These are phyloP conservation scores for Dissoconium aciculare DNA, from an alignment of 2,329 filamentous ascomycete genomes.

Conservation along the genomic window DNA sequence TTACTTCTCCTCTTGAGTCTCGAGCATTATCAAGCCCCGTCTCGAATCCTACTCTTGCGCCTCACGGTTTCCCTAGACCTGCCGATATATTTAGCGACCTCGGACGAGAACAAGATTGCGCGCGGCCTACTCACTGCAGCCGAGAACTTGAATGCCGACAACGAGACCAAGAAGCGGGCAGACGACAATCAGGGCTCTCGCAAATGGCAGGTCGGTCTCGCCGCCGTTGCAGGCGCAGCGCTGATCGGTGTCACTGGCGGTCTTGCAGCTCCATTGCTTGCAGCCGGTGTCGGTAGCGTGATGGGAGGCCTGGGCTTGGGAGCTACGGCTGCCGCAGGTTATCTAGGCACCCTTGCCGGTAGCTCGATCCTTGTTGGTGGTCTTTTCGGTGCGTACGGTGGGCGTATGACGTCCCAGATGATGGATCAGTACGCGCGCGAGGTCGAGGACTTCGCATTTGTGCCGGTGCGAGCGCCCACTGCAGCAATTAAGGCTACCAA, in stretches of 20 bases:
- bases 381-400: conserved; percentile 82
- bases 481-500: conserved; percentile 38
- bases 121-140: conserved; percentile 60
- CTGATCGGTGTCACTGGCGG: conserved; percentile 72
- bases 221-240: conserved; percentile 73
- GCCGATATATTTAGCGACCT: conserved; percentile 18
- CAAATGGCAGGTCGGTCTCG: conserved; percentile 72
- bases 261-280: conserved; percentile 61
- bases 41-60: conserved; percentile 23
- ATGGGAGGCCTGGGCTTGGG: conserved; percentile 65
- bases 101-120: conserved; percentile 52
- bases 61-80: conserved; percentile 24
- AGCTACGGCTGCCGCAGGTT: conserved; percentile 56
- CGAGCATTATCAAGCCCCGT: conserved; percentile 26
- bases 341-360: conserved; percentile 67
- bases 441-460: conserved; percentile 75
- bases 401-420: conserved; percentile 67
- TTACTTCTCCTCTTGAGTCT: conserved; percentile 26
- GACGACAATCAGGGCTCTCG: conserved; percentile 51
- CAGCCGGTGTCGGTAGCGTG: conserved; percentile 63
- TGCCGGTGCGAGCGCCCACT: conserved; percentile 52
- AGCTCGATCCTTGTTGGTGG: conserved; percentile 67
- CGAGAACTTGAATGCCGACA: conserved; percentile 61
- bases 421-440: conserved; percentile 79
- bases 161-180: conserved; percentile 56